Evolutionary conservation across 768 basidiomycete genomes (phyloP).

Genomic region (Gymnopilus dilepis): DNA sequence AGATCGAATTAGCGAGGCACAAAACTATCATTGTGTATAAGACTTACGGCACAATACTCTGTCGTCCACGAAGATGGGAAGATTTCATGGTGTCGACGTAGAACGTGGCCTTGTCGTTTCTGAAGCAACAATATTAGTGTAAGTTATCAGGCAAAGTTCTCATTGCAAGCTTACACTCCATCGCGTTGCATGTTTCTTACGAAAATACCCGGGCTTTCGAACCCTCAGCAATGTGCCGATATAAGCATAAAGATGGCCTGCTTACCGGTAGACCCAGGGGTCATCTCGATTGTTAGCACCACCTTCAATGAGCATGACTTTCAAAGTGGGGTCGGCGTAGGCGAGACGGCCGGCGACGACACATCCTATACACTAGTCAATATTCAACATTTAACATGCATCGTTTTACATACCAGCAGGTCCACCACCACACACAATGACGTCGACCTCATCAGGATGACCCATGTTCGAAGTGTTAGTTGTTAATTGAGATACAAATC

Average conservation of each 20-base stretch:
- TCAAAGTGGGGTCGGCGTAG: conserved; percentile 71
- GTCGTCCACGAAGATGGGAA: conserved; percentile 62
- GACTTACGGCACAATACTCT: conserved; percentile 69
- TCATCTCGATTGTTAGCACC: conserved; percentile 77
- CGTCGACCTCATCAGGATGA: conserved; percentile 74
- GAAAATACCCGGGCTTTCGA: conserved; percentile 63
- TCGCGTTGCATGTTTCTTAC: conserved; percentile 75
- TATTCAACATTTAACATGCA: neutral
- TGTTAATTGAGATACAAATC: conserved; percentile 9
- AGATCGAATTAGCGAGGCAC: neutral
- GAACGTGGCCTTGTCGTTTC: conserved; percentile 78
- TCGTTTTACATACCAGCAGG: conserved; percentile 52
- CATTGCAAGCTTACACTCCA: conserved; percentile 54
- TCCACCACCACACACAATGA: conserved; percentile 73
- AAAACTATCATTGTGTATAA: neutral
- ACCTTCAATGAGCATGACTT: conserved; percentile 78
- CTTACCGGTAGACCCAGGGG: conserved; percentile 71
- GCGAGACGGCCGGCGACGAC: conserved; percentile 74
- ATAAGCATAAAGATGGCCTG: neutral
- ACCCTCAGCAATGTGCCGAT: neutral
- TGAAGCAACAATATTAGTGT: conserved; percentile 31
- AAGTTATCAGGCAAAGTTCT: neutral
- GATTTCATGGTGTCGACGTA: conserved; percentile 67
- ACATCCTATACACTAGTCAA: conserved; percentile 45
- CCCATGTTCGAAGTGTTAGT: conserved; percentile 35